Evolutionary conservation across 345 rosid genomes (phyloP).

Genomic region (Erysimum cheiranthoides): DNA sequence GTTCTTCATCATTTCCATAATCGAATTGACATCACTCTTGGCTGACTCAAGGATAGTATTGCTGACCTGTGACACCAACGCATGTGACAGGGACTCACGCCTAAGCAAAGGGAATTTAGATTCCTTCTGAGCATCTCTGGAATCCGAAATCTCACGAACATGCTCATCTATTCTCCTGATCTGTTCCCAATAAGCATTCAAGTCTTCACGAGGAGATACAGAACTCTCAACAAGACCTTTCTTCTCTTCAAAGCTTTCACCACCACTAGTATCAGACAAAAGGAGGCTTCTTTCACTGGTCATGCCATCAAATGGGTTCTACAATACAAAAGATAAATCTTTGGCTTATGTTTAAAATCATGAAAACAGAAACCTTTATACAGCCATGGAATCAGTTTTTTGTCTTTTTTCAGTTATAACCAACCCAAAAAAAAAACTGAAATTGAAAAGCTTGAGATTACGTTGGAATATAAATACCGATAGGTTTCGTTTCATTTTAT

Average conservation of each 20-base stretch:
- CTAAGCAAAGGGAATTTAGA: conserved; percentile 41
- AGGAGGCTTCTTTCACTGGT: conserved; percentile 14
- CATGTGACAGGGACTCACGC: conserved; percentile 51
- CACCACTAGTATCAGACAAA: conserved; percentile 33
- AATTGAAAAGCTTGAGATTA: background rate
- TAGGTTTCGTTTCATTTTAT: conserved; percentile 35
- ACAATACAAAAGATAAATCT: conserved; percentile 16
- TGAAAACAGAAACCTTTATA: conserved; percentile 12
- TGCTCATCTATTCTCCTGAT: conserved; percentile 59
- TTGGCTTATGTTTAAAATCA: background rate
- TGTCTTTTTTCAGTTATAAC: conserved; percentile 23
- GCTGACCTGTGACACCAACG: conserved; percentile 49
- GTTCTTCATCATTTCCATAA: conserved; percentile 47
- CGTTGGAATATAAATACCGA: conserved; percentile 22
- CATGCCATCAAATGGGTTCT: conserved; percentile 43
- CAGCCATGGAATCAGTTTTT: conserved; percentile 25
- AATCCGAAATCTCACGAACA: conserved; percentile 57
- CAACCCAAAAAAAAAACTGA: background rate
- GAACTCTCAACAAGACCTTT: conserved; percentile 42
- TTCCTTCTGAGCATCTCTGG: conserved; percentile 43
- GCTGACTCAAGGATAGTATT: conserved; percentile 42
- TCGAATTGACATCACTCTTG: conserved; percentile 32
- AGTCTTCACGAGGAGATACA: conserved; percentile 51
- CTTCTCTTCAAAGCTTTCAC: conserved; percentile 44
- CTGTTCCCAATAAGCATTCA: conserved; percentile 62